phyloP scores from a whole-genome alignment of 1,284 basidiomycete species.

The Waitea zeae region DNA sequence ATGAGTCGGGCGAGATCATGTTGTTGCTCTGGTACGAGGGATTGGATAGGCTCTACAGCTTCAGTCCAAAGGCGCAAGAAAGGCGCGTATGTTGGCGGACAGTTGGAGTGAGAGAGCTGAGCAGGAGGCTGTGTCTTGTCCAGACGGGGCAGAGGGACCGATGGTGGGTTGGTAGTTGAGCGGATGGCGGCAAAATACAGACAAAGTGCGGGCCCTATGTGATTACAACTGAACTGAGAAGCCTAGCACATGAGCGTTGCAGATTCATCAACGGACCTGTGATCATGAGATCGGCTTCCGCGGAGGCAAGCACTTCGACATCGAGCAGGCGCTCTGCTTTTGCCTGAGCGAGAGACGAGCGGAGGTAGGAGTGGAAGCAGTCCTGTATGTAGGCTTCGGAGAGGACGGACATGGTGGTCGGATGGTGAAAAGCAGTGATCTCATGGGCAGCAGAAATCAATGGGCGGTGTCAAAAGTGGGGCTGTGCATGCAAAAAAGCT shows the following conservation, averaged over 20 bases:
- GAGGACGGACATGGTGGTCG: too few species aligned
- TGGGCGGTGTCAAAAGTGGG: too few species aligned
- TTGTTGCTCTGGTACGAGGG: constrained; percentile 39
- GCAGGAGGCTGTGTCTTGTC: constrained; percentile 18
- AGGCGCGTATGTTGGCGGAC: constrained; percentile 39
- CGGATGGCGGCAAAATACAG: constrained; percentile 54
- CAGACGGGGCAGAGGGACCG: constrained; percentile 33
- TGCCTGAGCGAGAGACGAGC: constrained; percentile 57
- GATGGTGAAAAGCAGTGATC: too few species aligned
- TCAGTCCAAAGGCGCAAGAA: constrained; percentile 60
- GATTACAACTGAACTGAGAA: neutral
- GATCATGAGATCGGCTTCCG: constrained; percentile 67
- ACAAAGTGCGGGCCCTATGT: constrained; percentile 41
- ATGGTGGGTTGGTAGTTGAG: constrained; percentile 41
- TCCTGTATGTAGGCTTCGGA: constrained; percentile 51
- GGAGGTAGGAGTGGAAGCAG: constrained; percentile 64
- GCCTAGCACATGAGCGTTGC: neutral
- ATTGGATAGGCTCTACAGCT: constrained; percentile 46
- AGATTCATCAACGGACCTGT: constrained; percentile 36
- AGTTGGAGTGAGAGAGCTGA: constrained; percentile 33
- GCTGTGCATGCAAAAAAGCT: too few species aligned
- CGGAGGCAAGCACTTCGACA: constrained; percentile 50
- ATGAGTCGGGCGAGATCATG: constrained; percentile 70
- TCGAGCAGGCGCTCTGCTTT: constrained; percentile 57
- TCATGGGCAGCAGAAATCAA: too few species aligned